Conservation (phyloP, 371 early-diverging fungal genomes). For the Mucor racemosus region DNA sequence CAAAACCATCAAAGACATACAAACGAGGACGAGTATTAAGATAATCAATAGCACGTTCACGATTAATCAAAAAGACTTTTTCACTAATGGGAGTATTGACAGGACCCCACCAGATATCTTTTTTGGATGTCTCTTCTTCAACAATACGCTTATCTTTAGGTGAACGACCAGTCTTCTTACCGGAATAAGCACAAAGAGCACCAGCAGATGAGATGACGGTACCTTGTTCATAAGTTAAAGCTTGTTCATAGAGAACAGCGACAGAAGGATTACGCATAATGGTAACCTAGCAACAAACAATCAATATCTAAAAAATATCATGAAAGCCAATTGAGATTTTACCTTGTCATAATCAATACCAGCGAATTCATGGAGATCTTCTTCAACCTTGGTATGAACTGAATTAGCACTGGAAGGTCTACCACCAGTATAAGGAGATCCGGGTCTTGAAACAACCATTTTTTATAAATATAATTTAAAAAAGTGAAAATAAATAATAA, state of each 20-base stretch:
- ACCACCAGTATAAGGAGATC: slow-evolving; percentile 39
- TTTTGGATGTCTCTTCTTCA: slow-evolving; percentile 78
- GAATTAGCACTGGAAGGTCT: slow-evolving; percentile 44
- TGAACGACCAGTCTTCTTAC: slow-evolving; percentile 88
- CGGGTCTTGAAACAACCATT: slow-evolving; percentile 41
- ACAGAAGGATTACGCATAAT: slow-evolving; percentile 77
- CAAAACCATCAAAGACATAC: slow-evolving; percentile 95
- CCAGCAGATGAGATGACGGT: slow-evolving; percentile 91
- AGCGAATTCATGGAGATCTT: slow-evolving; percentile 55
- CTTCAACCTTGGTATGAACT: slow-evolving; percentile 51
- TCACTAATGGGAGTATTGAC: slow-evolving; percentile 92
- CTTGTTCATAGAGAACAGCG: slow-evolving; percentile 93
- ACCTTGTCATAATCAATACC: slow-evolving; percentile 60
- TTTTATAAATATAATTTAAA: background rate
- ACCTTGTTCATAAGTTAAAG: slow-evolving; percentile 86
- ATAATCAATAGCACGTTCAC: slow-evolving; percentile 95
- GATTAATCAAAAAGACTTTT: slow-evolving; percentile 92
- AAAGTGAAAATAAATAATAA: background rate
- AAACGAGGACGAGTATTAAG: slow-evolving; percentile 92
- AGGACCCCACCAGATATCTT: slow-evolving; percentile 97
- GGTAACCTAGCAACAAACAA: slow-evolving; percentile 37
- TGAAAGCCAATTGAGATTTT: background rate
- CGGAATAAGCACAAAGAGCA: slow-evolving; percentile 91
- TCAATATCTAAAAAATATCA: no score
- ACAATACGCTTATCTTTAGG: slow-evolving; percentile 97